Evolutionary conservation across 495 filamentous ascomycete species (phyloP), one percentile per base, ranked within the genome.

Genomic region (Tetracladium marchalianum): DNA sequence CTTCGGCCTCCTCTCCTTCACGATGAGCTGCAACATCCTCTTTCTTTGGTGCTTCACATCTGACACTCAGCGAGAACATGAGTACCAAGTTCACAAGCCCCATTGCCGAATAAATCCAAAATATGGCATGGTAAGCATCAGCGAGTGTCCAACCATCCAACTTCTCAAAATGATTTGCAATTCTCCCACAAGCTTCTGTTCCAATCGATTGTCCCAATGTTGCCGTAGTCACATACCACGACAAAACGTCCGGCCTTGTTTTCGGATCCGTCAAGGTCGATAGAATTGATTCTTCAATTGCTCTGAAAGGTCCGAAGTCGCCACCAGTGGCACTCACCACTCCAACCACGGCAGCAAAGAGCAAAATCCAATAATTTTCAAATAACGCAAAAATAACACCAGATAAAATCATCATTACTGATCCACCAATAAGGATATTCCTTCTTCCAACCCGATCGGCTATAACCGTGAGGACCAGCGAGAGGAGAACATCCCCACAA

Each of bases 241-340:
- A 79, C 53, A 87, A 81, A 9, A 93, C 75, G 66, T 89, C 85
- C 38, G 78, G 69, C 43, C 86, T 69, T 9, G 63, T 62, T 18
- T 73, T 70, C 13, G 76, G 64, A 1, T 68, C 66, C 0, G 81
- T 84, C 11, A 93, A 69, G 51, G 89, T 84, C 4, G 85, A 81
- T 12, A 90, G 58, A 2, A 80, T 82, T 11, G 80, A 84, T 62
- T 92, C 87, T 58, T 94, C 87, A 18, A 90, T 76, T 12, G 85
- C 85, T 38, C 83, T 75, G 62, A 92, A 92, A 0, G 85, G 85
- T 0, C 83, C 83, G 46, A 89, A 85, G 55, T 89, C 84, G 50
- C 80, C 81, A 8, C 84, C 84, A 59, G 80, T 82, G 1, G 86
- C 81, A 61, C 81, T 87, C 45, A 92, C 87, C 35, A 93, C 84